Conservation (phyloP, 441 rosid genomes). For the Raphanus hybrid region DNA sequence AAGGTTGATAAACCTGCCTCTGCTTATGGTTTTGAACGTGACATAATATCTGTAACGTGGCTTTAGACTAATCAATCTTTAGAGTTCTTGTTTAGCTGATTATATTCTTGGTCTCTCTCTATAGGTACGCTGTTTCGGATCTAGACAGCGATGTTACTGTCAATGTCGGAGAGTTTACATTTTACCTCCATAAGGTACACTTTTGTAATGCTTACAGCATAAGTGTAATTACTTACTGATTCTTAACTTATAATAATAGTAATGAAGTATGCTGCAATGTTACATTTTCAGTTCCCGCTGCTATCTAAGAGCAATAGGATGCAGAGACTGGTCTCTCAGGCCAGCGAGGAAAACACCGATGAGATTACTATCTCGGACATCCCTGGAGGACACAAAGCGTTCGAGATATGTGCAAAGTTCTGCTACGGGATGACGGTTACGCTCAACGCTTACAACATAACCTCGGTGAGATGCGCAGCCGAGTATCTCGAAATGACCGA, state of each 20-base stretch:
- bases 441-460: constrained; percentile 86
- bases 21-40: constrained; percentile 1
- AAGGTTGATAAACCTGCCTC: not conserved
- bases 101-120: constrained; percentile 15
- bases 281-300: constrained; percentile 78
- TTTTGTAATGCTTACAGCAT: not conserved
- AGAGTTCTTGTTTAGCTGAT: constrained; percentile 1
- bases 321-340: constrained; percentile 67
- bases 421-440: constrained; percentile 95
- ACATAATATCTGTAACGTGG: constrained; percentile 9
- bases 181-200: constrained; percentile 86
- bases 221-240: constrained; percentile 11
- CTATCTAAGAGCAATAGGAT: constrained; percentile 80
- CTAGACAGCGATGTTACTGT: constrained; percentile 79
- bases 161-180: constrained; percentile 76
- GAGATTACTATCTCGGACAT: constrained; percentile 67
- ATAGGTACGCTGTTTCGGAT: constrained; percentile 81
- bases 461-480: constrained; percentile 89
- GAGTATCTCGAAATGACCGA: constrained; percentile 97
- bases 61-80: constrained; percentile 31
- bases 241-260: not conserved
- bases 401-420: constrained; percentile 95
- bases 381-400: constrained; percentile 92
- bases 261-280: not conserved
- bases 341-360: constrained; percentile 59